Evolutionary conservation across 1,139 yeast species (phyloP).

Genomic region (Wickerhamomyces sp.): DNA sequence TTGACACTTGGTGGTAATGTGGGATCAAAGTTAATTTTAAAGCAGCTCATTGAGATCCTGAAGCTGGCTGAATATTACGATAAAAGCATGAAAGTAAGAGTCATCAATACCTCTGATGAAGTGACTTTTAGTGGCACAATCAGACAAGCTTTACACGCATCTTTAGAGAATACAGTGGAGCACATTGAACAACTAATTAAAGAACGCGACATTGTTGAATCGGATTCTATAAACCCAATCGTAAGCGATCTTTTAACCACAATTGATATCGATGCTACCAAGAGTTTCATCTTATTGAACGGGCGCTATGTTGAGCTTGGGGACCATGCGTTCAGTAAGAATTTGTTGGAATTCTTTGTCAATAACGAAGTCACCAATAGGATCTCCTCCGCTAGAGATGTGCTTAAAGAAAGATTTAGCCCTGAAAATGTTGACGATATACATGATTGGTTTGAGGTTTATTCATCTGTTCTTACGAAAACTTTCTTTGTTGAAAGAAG

Average conservation of each 20-base stretch:
- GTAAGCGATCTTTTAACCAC: conserved; percentile 5
- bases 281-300: conserved; percentile 29
- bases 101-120: conserved; percentile 26
- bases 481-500: conserved; percentile 36
- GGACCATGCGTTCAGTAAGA: conserved; percentile 15
- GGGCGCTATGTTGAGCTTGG: conserved; percentile 39
- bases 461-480: conserved; percentile 39
- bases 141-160: conserved; percentile 13
- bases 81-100: conserved; percentile 34
- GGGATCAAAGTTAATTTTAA: conserved; percentile 29
- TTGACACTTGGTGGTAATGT: conserved; percentile 60
- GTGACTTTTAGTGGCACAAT: conserved; percentile 19
- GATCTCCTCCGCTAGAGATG: conserved; percentile 26
- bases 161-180: conserved; percentile 14
- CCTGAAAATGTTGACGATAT: conserved; percentile 1
- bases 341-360: conserved; percentile 30
- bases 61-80: conserved; percentile 16
- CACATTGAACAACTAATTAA: conserved; percentile 10
- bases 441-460: conserved; percentile 45
- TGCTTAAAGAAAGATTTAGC: conserved; percentile 1
- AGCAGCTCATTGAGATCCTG: conserved; percentile 41
- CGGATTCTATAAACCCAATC: conserved; percentile 1
- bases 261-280: conserved; percentile 9
- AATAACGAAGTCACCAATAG: conserved; percentile 38
- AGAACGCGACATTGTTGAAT: conserved; percentile 10